Base-by-base conservation (phyloP, 2,329 filamentous ascomycete genomes). In the Karstenula rhodostoma region DNA sequence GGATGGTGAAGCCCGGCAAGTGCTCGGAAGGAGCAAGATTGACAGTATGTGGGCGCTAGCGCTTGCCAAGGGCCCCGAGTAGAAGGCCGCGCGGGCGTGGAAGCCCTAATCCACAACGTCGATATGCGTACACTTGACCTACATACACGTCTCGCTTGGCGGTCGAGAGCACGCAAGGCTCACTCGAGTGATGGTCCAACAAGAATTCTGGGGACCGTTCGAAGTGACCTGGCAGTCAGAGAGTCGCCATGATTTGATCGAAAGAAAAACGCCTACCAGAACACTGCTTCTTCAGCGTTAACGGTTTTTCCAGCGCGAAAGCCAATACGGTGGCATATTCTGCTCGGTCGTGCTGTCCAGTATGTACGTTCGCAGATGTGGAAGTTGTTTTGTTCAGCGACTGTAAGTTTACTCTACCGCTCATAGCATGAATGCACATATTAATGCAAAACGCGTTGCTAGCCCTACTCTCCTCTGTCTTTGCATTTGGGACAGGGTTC, bases 31-130 rank as follows among this genome's bases (percentile, higher is more conserved):
- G 67, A 87, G 89, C 6, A 97, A 96, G 83, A 91, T 98, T 86
- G 94, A 98, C 70, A 96, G 90, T 71, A 94, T 99, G 73, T 99
- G 95, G 95, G 90, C 90, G 10, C 80, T 95, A 95, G 90, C 90
- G 12, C 80, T 95, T 68, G 94, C 94, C 0, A 96, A 96, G 83
- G 92, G 73, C 51, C 65, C 70, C 33, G 68, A 71, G 40, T 67
- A 52, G 56, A 23, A n/a, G 49, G 49, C 13, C 2, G 15, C 19
- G 51, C 17, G 25, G 8, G 33, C 19, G 44, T n/a, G n/a, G n/a
- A n/a, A n/a, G n/a, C 44, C 23, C 9, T 5, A 17, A 15, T 44
- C 13, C 5, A 22, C 27, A 13, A 19, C 37, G 25, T 22, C 25
- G 12, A 40, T 19, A n/a, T n/a, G 51, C 17, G 8, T 46, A 22